These are phyloP conservation scores for Fraxinus latifolia DNA, from an alignment of 305 asterid species.

Conservation along the genomic window DNA sequence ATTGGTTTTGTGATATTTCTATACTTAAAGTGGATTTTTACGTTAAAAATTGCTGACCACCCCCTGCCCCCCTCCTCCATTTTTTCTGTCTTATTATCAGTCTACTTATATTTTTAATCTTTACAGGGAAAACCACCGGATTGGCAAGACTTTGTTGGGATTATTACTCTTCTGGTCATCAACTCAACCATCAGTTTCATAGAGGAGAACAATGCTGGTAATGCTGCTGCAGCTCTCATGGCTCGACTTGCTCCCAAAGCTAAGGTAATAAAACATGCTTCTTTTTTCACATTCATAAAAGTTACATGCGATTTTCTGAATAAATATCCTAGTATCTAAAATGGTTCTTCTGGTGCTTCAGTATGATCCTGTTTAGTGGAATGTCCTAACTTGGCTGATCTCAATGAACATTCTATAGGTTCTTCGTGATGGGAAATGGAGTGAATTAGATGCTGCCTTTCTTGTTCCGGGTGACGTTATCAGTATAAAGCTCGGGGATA, in stretches of 20 bases:
- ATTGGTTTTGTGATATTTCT: not conserved
- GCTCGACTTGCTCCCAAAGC: conserved; percentile 76
- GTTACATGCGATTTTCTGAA: not conserved
- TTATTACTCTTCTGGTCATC: conserved; percentile 50
- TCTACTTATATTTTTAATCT: not conserved
- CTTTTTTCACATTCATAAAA: conserved; percentile 8
- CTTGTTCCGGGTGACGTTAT: conserved; percentile 68
- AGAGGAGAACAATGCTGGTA: conserved; percentile 71
- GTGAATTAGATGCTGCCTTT: conserved; percentile 59
- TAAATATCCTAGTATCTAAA: not conserved
- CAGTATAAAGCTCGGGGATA: conserved; percentile 66
- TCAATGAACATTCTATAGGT: conserved; percentile 31
- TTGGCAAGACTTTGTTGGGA: conserved; percentile 69
- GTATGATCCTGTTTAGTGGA: not conserved
- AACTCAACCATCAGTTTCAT: conserved; percentile 69
- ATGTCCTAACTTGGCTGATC: not conserved
- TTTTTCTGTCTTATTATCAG: not conserved
- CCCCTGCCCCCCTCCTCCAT: not conserved
- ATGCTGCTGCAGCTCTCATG: conserved; percentile 76
- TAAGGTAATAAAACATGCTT: conserved; percentile 33
- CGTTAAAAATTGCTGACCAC: not conserved
- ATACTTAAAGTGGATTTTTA: not conserved
- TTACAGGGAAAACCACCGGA: conserved; percentile 59
- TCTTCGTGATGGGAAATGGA: conserved; percentile 66
- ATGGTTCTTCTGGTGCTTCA: not conserved